A percentile compares a stretch with the other conserved stretches of the same genome.
Conservation (phyloP, 768 basidiomycete genomes). For the Hirschioporus abietinus region DNA sequence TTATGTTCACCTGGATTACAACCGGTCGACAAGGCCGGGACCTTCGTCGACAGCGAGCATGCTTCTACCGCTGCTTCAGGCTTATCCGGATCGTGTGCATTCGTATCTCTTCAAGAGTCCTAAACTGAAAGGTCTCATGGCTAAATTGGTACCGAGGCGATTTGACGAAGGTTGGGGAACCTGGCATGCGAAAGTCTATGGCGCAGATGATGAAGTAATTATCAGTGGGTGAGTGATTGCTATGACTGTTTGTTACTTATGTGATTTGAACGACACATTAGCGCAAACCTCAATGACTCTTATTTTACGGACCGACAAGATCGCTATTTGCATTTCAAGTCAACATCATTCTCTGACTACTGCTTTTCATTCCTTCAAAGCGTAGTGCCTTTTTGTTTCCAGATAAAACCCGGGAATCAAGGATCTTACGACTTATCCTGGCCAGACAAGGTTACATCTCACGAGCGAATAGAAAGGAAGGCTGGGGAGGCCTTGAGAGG, state of each 20-base stretch:
- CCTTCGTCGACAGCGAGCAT: slow-evolving; percentile 59
- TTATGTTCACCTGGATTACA: slow-evolving; percentile 73
- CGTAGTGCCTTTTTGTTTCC: slow-evolving; percentile 70
- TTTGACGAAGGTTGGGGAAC: slow-evolving; percentile 99
- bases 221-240: slow-evolving; percentile 75
- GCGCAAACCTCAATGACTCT: slow-evolving; percentile 88
- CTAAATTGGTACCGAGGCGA: slow-evolving; percentile 77
- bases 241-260: slow-evolving; percentile 3
- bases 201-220: slow-evolving; percentile 87
- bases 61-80: slow-evolving; percentile 67
- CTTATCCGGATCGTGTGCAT: slow-evolving; percentile 67
- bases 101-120: slow-evolving; percentile 87
- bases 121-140: slow-evolving; percentile 67
- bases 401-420: slow-evolving; percentile 18
- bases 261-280: slow-evolving; percentile 26
- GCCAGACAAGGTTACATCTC: slow-evolving; percentile 60
- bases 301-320: slow-evolving; percentile 97
- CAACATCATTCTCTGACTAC: slow-evolving; percentile 66
- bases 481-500: slow-evolving; percentile 49
- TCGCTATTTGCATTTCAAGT: slow-evolving; percentile 76
- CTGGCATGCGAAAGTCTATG: slow-evolving; percentile 97
- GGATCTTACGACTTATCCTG: slow-evolving; percentile 52
- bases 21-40: slow-evolving; percentile 73
- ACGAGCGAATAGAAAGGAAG: slow-evolving; percentile 61
- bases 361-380: slow-evolving; percentile 72